Evolutionary conservation across 768 basidiomycete species (phyloP).

Genomic region (Boletellus ananas): DNA sequence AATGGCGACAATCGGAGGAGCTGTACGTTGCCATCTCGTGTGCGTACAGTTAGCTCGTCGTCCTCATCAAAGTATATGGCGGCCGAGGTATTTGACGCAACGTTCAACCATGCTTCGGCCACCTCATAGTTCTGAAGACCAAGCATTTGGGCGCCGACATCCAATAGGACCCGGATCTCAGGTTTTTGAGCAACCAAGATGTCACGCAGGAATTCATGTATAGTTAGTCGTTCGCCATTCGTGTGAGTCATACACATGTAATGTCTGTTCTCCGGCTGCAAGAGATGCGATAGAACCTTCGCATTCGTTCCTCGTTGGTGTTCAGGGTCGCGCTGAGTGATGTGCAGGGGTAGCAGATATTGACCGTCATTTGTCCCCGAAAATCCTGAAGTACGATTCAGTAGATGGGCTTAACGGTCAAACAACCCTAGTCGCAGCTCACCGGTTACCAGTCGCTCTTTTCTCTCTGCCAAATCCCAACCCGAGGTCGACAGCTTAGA

Average conservation of each 20-base stretch:
- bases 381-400: constrained; percentile 24
- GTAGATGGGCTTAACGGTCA: not conserved
- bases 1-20: not conserved
- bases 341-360: constrained; percentile 32
- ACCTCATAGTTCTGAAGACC: constrained; percentile 41
- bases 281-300: constrained; percentile 15
- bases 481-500: constrained; percentile 14
- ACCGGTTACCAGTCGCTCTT: not conserved
- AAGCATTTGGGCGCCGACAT: constrained; percentile 55
- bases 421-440: not conserved
- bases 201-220: constrained; percentile 24
- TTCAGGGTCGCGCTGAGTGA: constrained; percentile 19
- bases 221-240: constrained; percentile 3
- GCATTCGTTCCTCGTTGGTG: constrained; percentile 15
- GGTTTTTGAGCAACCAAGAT: constrained; percentile 30
- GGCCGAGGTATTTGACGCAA: not conserved
- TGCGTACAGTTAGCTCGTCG: not conserved
- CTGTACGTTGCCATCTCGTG: not conserved
- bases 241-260: constrained; percentile 5
- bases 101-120: constrained; percentile 36
- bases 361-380: constrained; percentile 36
- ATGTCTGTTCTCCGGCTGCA: constrained; percentile 19
- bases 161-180: constrained; percentile 42
- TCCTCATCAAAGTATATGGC: not conserved
- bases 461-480: constrained; percentile 6